A percentile compares a stretch with the other conserved stretches of the same genome.
Conservation (phyloP, 768 basidiomycete species). For the Collybia mongolica region DNA sequence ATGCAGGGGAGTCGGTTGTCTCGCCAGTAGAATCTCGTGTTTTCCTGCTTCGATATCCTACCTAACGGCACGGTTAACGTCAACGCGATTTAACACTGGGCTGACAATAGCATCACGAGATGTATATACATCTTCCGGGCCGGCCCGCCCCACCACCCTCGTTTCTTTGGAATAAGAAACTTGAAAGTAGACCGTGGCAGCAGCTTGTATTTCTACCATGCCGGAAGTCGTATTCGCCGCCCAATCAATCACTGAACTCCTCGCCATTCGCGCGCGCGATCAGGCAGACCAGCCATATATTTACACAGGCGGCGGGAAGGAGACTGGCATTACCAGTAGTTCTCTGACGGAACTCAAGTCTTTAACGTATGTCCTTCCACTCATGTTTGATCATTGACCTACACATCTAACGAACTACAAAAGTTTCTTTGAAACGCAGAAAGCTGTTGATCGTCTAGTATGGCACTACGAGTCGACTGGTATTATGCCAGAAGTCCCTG, state of each 20-base stretch:
- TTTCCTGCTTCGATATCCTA: too few species aligned
- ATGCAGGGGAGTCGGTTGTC: too few species aligned
- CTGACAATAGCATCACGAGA: too few species aligned
- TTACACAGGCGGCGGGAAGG: conserved; percentile 13
- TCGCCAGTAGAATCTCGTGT: too few species aligned
- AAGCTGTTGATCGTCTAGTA: conserved; percentile 26
- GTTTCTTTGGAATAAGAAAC: background rate
- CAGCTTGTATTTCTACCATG: conserved; percentile 6
- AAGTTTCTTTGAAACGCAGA: conserved; percentile 11
- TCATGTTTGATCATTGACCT: too few species aligned
- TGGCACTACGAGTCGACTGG: conserved; percentile 24
- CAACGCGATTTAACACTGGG: too few species aligned
- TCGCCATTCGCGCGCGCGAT: conserved; percentile 19
- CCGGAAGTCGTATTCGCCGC: conserved; percentile 19
- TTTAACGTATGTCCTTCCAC: conserved; percentile 1
- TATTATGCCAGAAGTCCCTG: conserved; percentile 16
- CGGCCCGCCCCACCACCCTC: too few species aligned
- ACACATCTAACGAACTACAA: background rate
- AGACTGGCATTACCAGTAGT: too few species aligned
- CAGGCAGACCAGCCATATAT: conserved; percentile 19
- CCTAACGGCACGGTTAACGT: too few species aligned
- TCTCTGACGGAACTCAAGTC: conserved; percentile 5
- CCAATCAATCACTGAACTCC: conserved; percentile 20
- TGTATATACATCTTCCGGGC: too few species aligned
- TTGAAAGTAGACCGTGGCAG: too few species aligned